A percentile compares a stretch with the other conserved stretches of the same genome.
Evolutionary conservation across 306 rosid genomes (phyloP).

Genomic region (Gastrolobium villosum): DNA sequence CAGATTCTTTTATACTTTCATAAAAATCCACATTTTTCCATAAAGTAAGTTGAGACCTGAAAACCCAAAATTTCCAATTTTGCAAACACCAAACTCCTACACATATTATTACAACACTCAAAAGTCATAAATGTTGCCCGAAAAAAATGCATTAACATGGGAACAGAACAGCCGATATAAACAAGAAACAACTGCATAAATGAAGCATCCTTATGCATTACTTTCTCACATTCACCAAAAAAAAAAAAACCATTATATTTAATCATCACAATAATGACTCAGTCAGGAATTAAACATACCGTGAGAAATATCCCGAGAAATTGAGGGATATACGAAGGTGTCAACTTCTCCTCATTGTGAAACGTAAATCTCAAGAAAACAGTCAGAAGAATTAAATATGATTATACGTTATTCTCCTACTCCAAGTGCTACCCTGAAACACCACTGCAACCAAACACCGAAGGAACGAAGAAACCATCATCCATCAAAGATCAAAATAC

Average conservation of each 20-base stretch:
- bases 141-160: neutral
- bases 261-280: neutral
- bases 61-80: neutral
- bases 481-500: conserved; percentile 22
- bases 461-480: conserved; percentile 12
- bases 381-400: conserved; percentile 36
- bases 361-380: conserved; percentile 70
- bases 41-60: no score
- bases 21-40: conserved; percentile 34
- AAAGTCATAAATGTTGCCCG: neutral
- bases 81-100: neutral
- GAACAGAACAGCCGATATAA: neutral
- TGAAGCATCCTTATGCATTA: neutral
- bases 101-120: neutral
- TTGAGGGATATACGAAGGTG: conserved; percentile 6
- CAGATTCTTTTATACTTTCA: conserved; percentile 39
- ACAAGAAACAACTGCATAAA: conserved; percentile 1
- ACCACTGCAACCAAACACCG: conserved; percentile 51
- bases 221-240: neutral
- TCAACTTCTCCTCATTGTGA: conserved; percentile 55
- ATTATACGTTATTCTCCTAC: conserved; percentile 7
- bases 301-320: conserved; percentile 50
- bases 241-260: neutral
- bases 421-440: conserved; percentile 36
- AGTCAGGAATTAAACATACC: conserved; percentile 39